Percentiles rank a stretch among this genome's conserved stretches.
Conservation (phyloP, 352 stramenopile species). For the Phytophthora colocasiae region DNA sequence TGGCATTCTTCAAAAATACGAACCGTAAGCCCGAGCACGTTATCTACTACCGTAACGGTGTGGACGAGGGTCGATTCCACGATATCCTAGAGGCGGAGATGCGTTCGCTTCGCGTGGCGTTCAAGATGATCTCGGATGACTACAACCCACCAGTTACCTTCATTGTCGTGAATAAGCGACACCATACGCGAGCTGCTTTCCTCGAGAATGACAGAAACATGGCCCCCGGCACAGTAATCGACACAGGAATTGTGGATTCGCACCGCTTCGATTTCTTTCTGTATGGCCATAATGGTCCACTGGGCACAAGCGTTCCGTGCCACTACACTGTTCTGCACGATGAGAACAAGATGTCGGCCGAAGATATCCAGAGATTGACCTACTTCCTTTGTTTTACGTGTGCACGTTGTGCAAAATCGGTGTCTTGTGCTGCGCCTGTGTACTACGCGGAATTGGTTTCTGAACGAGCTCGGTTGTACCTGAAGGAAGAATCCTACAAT, state of each 20-base stretch:
- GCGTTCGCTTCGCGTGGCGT: constrained; percentile 77
- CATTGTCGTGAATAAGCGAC: not conserved
- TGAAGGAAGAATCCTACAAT: not conserved
- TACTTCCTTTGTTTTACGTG: not conserved
- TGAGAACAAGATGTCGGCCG: not conserved
- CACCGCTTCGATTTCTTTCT: not conserved
- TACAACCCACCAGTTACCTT: constrained; percentile 43
- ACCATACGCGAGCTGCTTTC: not conserved
- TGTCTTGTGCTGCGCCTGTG: not conserved
- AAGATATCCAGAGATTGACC: not conserved
- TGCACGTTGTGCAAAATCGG: not conserved
- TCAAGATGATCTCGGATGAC: constrained; percentile 53
- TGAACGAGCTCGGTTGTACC: not conserved
- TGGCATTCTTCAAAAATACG: constrained; percentile 75
- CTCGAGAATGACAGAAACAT: not conserved
- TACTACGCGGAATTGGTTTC: not conserved
- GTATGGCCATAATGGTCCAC: not conserved
- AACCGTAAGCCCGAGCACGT: constrained; percentile 76
- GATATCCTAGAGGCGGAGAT: constrained; percentile 82
- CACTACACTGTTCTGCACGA: not conserved
- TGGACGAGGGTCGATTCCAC: constrained; percentile 82
- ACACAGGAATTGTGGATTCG: not conserved
- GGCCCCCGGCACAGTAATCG: not conserved
- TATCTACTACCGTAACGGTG: constrained; percentile 88
- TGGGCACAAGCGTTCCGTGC: not conserved